Base-by-base conservation (phyloP, 2,329 filamentous ascomycete species). In the Xylariaceae sp. region DNA sequence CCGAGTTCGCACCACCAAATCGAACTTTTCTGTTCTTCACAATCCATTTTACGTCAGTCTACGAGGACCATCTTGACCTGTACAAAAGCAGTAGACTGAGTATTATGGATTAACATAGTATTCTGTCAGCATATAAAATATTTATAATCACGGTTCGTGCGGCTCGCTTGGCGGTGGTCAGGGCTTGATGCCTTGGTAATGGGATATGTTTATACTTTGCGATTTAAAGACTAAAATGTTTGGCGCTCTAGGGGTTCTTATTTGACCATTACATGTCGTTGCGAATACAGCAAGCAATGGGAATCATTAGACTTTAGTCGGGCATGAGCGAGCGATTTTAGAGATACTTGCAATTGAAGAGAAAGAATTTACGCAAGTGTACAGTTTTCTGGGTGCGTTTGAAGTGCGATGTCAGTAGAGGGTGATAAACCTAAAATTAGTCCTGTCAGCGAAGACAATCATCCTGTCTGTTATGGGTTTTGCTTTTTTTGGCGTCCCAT, bases 131-230 rank as follows among this genome's bases (percentile, higher is more conserved):
- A 29, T 41, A 53, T 50, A 51, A 7, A n/a, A 7, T 46, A 41
- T 44, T 55, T 50, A 50, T 57, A 57, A 57, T 56, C 35, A 50
- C 53, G 51, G 47, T 52, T 56, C 48, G 21, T 38, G 41, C 41
- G 31, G 33, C 16, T 35, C 31, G 26, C 29, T 16, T 11, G 24
- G 35, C 31, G 44, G 41, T 8, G 23, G 31, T 14, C 28, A 33
- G 16, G 41, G 33, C 44, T 44, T 37, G 36, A 44, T 18, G 44
- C 41, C 41, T 42, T 17, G n/a, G 34, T 33, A 35, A 39, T 30
- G 33, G 23, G 31, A 42, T 32, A 41, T 23, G 30, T 29, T 29
- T 36, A 16, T 40, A 39, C 28, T 36, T 27, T 13, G 9, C 21
- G 21, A 6, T 24, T 24, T 24, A 11, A 24, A 31, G 39, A 21